phyloP scores from a whole-genome alignment of 129 eudicot genomes.

The Tagetes erecta region DNA sequence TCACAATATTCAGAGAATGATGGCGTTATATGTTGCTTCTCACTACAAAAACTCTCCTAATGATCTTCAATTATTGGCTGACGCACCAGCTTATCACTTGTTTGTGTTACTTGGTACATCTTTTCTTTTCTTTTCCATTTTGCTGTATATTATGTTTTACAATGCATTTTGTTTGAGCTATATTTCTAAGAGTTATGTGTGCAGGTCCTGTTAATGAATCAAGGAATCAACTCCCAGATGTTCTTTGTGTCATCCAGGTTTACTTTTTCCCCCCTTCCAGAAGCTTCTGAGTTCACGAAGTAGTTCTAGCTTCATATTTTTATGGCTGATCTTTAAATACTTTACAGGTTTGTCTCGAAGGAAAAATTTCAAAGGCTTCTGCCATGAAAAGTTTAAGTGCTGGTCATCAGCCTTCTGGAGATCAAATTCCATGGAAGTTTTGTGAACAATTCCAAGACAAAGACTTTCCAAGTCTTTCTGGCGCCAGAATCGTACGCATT shows the following conservation, averaged over 20 bases:
- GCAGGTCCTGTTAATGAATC: conserved; percentile 98
- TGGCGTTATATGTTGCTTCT: conserved; percentile 96
- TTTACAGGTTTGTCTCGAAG: conserved; percentile 81
- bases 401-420: conserved; percentile 84
- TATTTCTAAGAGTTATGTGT: conserved; percentile 1
- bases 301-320: not conserved
- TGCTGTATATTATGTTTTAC: not conserved
- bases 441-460: conserved; percentile 78
- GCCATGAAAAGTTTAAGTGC: conserved; percentile 72
- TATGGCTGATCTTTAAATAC: conserved; percentile 8
- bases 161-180: not conserved
- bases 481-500: conserved; percentile 94
- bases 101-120: conserved; percentile 84
- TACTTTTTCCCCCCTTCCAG: not conserved
- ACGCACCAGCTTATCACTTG: conserved; percentile 96
- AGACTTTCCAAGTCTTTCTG: conserved; percentile 91
- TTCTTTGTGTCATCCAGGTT: conserved; percentile 97
- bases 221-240: conserved; percentile 87
- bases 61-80: conserved; percentile 94
- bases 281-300: not conserved
- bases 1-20: conserved; percentile 76
- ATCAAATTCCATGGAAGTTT: conserved; percentile 98
- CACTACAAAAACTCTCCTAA: conserved; percentile 97
- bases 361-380: conserved; percentile 73
- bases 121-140: not conserved